Conservation (phyloP, 805 yeast species). For the Vanderwaltozyma verrucispora region DNA sequence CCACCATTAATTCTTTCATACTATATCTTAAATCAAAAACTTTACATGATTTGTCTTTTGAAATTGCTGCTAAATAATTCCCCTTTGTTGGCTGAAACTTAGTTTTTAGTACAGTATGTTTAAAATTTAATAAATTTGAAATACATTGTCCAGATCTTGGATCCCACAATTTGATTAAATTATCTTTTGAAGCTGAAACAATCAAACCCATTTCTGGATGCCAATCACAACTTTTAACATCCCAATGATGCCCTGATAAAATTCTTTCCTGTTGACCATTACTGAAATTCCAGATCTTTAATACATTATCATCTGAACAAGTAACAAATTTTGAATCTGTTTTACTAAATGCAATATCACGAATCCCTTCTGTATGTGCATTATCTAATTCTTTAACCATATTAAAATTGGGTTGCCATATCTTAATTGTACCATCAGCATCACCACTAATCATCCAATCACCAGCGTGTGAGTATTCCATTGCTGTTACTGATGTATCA, state of each 20-base stretch:
- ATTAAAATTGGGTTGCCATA: constrained; percentile 97
- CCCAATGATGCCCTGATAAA: constrained; percentile 95
- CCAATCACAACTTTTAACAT: constrained; percentile 96
- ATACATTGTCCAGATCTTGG: constrained; percentile 72
- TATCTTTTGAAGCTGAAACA: constrained; percentile 93
- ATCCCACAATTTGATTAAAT: constrained; percentile 89
- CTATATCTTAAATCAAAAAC: constrained; percentile 73
- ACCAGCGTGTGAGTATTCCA: constrained; percentile 77
- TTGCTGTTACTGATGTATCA: constrained; percentile 73
- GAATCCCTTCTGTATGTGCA: constrained; percentile 54
- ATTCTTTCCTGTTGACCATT: constrained; percentile 74
- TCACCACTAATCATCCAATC: constrained; percentile 95
- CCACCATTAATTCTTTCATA: constrained; percentile 64
- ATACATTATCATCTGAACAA: constrained; percentile 81
- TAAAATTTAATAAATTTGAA: constrained; percentile 79
- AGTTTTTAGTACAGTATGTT: constrained; percentile 84
- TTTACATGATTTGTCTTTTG: constrained; percentile 81
- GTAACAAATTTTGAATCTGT: constrained; percentile 88
- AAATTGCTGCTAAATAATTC: constrained; percentile 71
- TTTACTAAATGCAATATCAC: constrained; percentile 85
- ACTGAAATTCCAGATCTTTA: constrained; percentile 92
- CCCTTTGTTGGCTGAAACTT: constrained; percentile 74
- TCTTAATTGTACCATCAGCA: constrained; percentile 82
- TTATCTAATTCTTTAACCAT: constrained; percentile 68
- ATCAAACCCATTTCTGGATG: constrained; percentile 80